phyloP scores from a whole-genome alignment of 495 filamentous ascomycete species.

The Hypoxylon subgilvum region DNA sequence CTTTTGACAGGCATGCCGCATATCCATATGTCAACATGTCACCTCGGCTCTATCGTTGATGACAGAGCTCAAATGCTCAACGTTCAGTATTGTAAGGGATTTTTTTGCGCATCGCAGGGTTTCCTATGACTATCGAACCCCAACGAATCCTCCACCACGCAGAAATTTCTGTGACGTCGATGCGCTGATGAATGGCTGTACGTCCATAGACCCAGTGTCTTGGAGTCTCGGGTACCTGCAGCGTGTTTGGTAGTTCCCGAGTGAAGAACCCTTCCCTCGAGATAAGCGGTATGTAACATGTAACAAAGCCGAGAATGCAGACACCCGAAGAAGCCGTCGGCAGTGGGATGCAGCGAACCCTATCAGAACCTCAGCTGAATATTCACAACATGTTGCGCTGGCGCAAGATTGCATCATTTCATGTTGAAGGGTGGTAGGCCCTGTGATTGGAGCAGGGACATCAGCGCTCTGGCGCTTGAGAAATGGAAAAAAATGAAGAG shows the following conservation, averaged over 20 bases:
- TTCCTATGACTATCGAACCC: too few species aligned
- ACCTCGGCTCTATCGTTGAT: too few species aligned
- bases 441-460: conserved; percentile 17
- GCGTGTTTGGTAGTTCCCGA: conserved; percentile 4
- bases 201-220: not conserved
- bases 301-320: not conserved
- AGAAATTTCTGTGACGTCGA: too few species aligned
- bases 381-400: not conserved
- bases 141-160: too few species aligned
- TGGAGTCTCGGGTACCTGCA: conserved; percentile 15
- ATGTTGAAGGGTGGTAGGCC: conserved; percentile 8
- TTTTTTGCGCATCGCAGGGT: too few species aligned
- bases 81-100: too few species aligned
- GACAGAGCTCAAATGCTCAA: too few species aligned
- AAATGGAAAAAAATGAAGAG: conserved; percentile 14
- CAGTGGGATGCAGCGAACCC: conserved; percentile 37
- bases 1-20: too few species aligned
- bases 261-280: not conserved
- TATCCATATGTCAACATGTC: too few species aligned
- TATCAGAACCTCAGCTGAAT: conserved; percentile 27
- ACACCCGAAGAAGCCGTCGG: conserved; percentile 13
- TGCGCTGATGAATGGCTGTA: too few species aligned
- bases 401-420: conserved; percentile 20
- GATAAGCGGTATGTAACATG: conserved; percentile 1
- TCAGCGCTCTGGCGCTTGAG: conserved; percentile 5